A percentile compares a stretch with the other conserved stretches of the same genome.
phyloP scores from a whole-genome alignment of 805 yeast genomes.

The Teunomyces stri region DNA sequence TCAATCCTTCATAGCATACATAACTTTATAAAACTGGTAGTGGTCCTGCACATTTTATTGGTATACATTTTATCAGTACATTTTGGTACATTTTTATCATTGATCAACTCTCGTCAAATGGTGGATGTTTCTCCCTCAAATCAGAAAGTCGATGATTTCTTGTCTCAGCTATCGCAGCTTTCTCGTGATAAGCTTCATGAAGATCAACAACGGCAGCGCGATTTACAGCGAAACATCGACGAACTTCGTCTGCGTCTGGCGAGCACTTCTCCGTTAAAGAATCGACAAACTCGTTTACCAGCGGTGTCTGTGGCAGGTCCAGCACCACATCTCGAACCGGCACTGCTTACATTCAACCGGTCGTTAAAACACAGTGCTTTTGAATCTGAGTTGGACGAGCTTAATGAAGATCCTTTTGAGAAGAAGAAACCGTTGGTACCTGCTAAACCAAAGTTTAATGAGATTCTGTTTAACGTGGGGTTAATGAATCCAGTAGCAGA shows the following conservation, averaged over 20 bases:
- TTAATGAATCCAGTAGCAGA: constrained; percentile 15
- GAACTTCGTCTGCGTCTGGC: constrained; percentile 25
- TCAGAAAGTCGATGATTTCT: constrained; percentile 37
- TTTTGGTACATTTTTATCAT: too few relatives aligned
- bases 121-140: constrained; percentile 26
- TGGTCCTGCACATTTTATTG: background rate
- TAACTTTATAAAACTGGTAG: too few relatives aligned
- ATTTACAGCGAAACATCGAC: constrained; percentile 31
- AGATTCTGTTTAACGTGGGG: constrained; percentile 11
- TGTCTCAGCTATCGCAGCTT: constrained; percentile 32
- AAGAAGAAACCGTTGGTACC: constrained; percentile 5
- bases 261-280: constrained; percentile 20
- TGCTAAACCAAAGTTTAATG: background rate
- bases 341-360: constrained; percentile 19
- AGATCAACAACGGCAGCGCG: constrained; percentile 35
- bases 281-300: background rate
- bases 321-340: background rate
- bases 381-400: background rate
- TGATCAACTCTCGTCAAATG: constrained; percentile 6
- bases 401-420: constrained; percentile 8
- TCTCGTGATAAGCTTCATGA: constrained; percentile 35
- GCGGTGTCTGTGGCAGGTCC: background rate
- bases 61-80: too few relatives aligned
- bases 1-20: constrained; percentile 35
- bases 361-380: background rate